Percentiles rank a stretch among this genome's conserved stretches.
phyloP scores from a whole-genome alignment of 2,329 filamentous ascomycete species.

The Zarea fungicola region DNA sequence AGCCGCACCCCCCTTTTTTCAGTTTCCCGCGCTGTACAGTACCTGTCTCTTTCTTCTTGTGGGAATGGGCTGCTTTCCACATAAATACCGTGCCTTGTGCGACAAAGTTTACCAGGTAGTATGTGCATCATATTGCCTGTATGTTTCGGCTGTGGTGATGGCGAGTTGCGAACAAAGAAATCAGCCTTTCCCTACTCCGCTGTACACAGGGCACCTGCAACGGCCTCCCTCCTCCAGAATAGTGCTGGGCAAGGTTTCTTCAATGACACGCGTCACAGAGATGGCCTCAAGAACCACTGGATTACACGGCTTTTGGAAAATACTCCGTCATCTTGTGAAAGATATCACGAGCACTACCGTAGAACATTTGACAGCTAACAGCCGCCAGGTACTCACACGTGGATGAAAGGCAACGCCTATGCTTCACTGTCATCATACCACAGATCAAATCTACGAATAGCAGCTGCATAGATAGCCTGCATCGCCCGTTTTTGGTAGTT shows the following conservation, averaged over 20 bases:
- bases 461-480: background rate
- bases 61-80: too few relatives aligned
- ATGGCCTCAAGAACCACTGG: background rate
- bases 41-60: too few relatives aligned
- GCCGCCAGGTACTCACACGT: background rate
- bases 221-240: background rate
- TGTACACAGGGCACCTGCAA: background rate
- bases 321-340: constrained; percentile 9
- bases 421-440: background rate
- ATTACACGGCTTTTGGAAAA: constrained; percentile 5
- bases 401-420: background rate
- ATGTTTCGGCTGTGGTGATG: background rate
- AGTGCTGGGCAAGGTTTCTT: background rate
- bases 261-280: constrained; percentile 8
- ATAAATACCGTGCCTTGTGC: constrained; percentile 2
- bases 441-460: background rate
- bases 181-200: background rate
- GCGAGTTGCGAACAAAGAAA: background rate
- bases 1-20: background rate
- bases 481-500: background rate
- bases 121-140: background rate
- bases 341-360: constrained; percentile 5
- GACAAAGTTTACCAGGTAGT: background rate
- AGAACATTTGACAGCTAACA: constrained; percentile 1
- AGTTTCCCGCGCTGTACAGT: too few relatives aligned